Evolutionary conservation across 2,329 filamentous ascomycete genomes (phyloP), one percentile per base, ranked within the genome.

Genomic region (Phoma sp.): DNA sequence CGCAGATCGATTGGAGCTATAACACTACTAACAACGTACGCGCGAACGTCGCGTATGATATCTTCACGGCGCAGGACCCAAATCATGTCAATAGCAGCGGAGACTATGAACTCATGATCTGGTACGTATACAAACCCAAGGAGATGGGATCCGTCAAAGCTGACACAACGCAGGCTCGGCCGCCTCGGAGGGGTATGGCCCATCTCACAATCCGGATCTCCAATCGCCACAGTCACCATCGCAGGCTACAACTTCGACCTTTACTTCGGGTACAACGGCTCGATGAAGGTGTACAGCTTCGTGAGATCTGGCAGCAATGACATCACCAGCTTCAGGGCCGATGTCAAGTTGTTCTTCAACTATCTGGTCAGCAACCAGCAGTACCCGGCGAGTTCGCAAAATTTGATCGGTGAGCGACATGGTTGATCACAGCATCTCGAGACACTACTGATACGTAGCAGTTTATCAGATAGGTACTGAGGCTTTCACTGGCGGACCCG

Each of bases 81-180:
- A 18, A 18, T 18, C 18, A 18, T 18, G 18, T 18, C 18, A 18
- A 18, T 18, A 18, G 18, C 18, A 18, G 18, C 18, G 18, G 18
- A 1, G 18, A 18, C 18, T 87, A 84, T 66, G 86, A 88, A 72
- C 77, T 88, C 62, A 89, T 89, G 86, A 79, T 89, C 60, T 89
- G 86, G 86, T 18, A 18, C 18, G 18, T 18, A 18, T 18, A 18
- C 18, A 18, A 18, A 18, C 18, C 2, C 2, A 18, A 18, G 18
- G 18, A 18, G 18, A 18, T 18, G 18, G 18, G 2, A 18, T 18
- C 18, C 18, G 18, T 18, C 18, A 18, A 18, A 18, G 18, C 18
- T 18, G 18, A 18, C 18, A 18, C 18, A 18, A 18, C 18, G 18
- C 18, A 18, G 18, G 18, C 18, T 18, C 18, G 18, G 18, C 18